Evolutionary conservation across 225 moss, liverwort and hornwort species (phyloP), one percentile per base, ranked within the genome.

Genomic region (Takakia lepidozioides): DNA sequence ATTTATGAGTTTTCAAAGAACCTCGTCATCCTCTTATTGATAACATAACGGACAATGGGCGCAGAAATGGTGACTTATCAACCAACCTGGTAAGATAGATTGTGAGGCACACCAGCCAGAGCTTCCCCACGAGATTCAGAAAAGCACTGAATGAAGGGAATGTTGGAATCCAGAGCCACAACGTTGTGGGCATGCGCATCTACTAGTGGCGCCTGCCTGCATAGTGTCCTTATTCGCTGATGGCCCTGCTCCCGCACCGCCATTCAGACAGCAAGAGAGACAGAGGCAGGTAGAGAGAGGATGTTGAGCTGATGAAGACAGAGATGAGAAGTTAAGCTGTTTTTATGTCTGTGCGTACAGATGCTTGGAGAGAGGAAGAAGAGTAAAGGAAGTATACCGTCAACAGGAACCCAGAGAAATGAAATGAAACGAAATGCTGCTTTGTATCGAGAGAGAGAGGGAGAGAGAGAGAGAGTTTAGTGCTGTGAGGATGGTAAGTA

Each of bases 161-260:
- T 62, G 62, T 29, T 71, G 55, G 75, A 76, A 37, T 71, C 75
- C 5, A 76, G 48, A 1, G 75, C 70, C 10, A 76, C 75, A 19
- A 76, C 56, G 63, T 76, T 76, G 63, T 76, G 75, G 0, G 75
- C 75, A 17, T 76, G 75, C 24, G 75, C 75, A 43, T 76, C 75
- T 48, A 76, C 75, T 0, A 76, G 55, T 0, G 75, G 70, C 54
- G 66, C 66, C 37, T 56, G 58, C 56, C 59, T 47, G 52, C 75
- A 76, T 0, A 70, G 58, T 58, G 65, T 46, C 26, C 70, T 66
- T 29, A 76, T 76, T 19, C 55, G 66, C 62, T 76, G 70, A 11
- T 76, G 75, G 41, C 59, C 75, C 58, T 62, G 70, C 43, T 70
- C 70, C 58, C 58, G 13, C 13, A 21, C 5, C 11, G 36, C 38